Base-by-base conservation (phyloP, 164 flowering plant species). In the Vitis rotundifolia region DNA sequence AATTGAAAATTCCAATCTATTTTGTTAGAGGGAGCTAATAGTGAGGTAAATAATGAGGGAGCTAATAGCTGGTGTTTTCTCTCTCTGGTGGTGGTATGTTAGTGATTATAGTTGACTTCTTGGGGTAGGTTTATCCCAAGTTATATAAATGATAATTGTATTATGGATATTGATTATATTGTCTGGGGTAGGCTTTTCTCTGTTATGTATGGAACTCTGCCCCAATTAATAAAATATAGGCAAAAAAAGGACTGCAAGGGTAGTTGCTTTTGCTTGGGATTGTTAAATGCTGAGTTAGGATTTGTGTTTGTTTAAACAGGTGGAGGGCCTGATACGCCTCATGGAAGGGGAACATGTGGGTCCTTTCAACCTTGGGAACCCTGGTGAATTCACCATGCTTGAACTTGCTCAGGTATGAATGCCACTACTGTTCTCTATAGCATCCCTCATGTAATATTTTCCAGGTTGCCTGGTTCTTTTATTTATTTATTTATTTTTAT, bases 331-430 rank as follows among this genome's bases (percentile, higher is more conserved):
- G 64, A 86, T 89, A 80, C 84, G 87, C 9, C 75, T 89, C 48
- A 89, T 89, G 93, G 93, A 89, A 81, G 93, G 93, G 29, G 91
- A 89, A 73, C 91, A 85, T 69, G 88, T 87, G 16, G 93, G 93
- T 49, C 91, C 93, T 48, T 87, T 89, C 77, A 87, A 87, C 70
- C 93, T 89, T 29, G 93, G 93, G 19, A 89, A 89, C 68, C 93
- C 91, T 2, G 91, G 93, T 31, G 91, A 89, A 82, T 89, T 89
- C 77, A 89, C 93, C 69, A 89, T 89, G 93, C 89, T 89, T 54
- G 93, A 89, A 71, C 91, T 87, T 76, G 94, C 94, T 55, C 71
- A 88, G 91, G 94, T 89, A 75, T 63, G 61, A 26, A 9, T 61
- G n/a, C 51, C 14, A 2, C 11, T 47, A 29, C 47, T 37, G n/a